A percentile compares a stretch with the other conserved stretches of the same genome.
Evolutionary conservation across 805 yeast species (phyloP).

Genomic region (Spathaspora arborariae): DNA sequence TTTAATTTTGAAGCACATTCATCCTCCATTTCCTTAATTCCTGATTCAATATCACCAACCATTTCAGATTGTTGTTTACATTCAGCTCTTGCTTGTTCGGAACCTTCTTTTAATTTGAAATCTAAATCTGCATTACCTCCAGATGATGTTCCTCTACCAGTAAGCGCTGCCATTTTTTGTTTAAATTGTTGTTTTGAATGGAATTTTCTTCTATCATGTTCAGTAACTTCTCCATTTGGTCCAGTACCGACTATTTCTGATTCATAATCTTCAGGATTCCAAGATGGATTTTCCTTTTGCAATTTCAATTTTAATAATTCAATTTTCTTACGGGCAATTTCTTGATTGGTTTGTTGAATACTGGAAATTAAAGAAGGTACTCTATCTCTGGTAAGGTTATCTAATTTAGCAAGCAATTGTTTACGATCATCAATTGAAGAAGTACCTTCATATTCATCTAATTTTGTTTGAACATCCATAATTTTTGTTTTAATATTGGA

Average conservation of each 20-base stretch:
- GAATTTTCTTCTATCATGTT: constrained; percentile 74
- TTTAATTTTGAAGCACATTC: constrained; percentile 43
- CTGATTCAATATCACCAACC: constrained; percentile 66
- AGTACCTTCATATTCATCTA: constrained; percentile 23
- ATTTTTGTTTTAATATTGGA: constrained; percentile 64
- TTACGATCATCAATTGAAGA: constrained; percentile 44
- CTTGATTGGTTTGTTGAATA: constrained; percentile 61
- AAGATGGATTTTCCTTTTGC: constrained; percentile 62
- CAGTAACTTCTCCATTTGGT: constrained; percentile 82
- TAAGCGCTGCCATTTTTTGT: constrained; percentile 88
- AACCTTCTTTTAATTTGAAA: constrained; percentile 47
- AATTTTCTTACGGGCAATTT: constrained; percentile 63
- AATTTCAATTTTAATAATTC: constrained; percentile 56
- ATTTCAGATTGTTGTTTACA: constrained; percentile 54
- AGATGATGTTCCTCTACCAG: constrained; percentile 55
- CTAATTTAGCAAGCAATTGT: constrained; percentile 54
- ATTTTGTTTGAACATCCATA: constrained; percentile 37
- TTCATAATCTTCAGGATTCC: constrained; percentile 37
- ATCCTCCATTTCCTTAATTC: constrained; percentile 61
- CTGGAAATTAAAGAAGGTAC: constrained; percentile 68
- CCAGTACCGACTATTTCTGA: constrained; percentile 70
- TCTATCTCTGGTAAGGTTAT: constrained; percentile 55
- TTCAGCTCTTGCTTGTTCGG: constrained; percentile 49
- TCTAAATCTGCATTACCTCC: constrained; percentile 54
- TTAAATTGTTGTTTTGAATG: constrained; percentile 73